Base-by-base conservation (phyloP, 768 basidiomycete species). In the Pisolithus sp. region DNA sequence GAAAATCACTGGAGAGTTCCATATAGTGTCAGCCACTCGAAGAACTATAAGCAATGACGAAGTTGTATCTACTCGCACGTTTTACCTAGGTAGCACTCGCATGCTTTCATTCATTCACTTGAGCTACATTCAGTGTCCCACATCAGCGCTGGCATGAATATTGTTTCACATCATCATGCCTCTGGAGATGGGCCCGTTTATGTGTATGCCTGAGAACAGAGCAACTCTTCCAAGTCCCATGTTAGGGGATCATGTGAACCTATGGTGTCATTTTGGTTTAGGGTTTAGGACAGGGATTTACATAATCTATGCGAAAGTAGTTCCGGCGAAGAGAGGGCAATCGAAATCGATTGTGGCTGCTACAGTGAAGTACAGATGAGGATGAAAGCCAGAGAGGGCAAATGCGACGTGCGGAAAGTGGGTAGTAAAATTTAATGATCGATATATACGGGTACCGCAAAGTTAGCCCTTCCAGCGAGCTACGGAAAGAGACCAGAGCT, bases 331-430 rank as follows among this genome's bases (percentile, higher is more conserved):
- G 39, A 48, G 45, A 49, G 43, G 26, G 46, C 30, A 15, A 39
- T 23, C 53, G 41, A 54, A 12, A 8, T 23, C n/a, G 40, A 41
- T 31, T 62, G 63, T 56, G 62, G 49, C 49, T 63, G 54, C 60
- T 69, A 69, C 66, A 69, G 58, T 68, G 64, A 48, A 30, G 30
- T 30, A 62, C 57, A 62, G 57, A 68, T 67, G 57, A 51, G 60
- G 55, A 37, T 34, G 52, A 53, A 46, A 49, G 34, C 36, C 28
- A 57, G 57, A 57, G 53, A 52, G 31, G n/a, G 31, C 52, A 47
- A 49, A 68, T 68, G 68, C 60, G 64, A 50, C 54, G 52, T 56
- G 54, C 54, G 9, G 18, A 5, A n/a, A 34, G 20, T 20, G 31
- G 34, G 34, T 46, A 56, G 53, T 60, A 52, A 50, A 56, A 56